Evolutionary conservation across 495 filamentous ascomycete species (phyloP).

Genomic region (Neurospora cerealis): DNA sequence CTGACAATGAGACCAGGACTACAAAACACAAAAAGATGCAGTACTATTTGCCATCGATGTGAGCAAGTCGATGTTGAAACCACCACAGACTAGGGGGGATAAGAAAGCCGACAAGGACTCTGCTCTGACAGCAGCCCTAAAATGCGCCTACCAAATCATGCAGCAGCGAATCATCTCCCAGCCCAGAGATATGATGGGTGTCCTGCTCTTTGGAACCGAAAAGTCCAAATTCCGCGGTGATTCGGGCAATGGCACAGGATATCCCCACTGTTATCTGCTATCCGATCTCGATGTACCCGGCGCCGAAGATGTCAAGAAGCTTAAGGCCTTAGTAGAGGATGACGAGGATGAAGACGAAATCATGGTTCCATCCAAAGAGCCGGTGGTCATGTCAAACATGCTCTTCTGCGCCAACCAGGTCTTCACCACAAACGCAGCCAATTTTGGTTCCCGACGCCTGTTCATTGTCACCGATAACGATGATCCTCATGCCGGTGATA

Average conservation of each 20-base stretch:
- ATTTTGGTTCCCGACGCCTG: slow-evolving; percentile 81
- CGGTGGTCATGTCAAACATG: slow-evolving; percentile 76
- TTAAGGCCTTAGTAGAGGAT: slow-evolving; percentile 64
- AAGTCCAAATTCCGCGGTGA: slow-evolving; percentile 73
- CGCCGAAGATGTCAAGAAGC: slow-evolving; percentile 71
- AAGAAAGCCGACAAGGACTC: slow-evolving; percentile 67
- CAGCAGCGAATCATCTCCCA: slow-evolving; percentile 96
- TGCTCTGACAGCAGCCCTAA: slow-evolving; percentile 71
- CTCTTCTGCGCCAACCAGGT: slow-evolving; percentile 94
- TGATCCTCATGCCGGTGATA: slow-evolving; percentile 67
- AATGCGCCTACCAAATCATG: slow-evolving; percentile 91
- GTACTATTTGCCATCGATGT: slow-evolving; percentile 93
- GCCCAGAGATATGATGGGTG: slow-evolving; percentile 94
- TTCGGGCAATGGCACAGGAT: slow-evolving; percentile 52
- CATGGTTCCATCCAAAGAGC: slow-evolving; percentile 57
- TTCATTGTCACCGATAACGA: slow-evolving; percentile 97
- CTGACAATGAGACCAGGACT: slow-evolving; percentile 46
- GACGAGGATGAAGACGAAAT: slow-evolving; percentile 60
- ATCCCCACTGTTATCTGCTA: slow-evolving; percentile 88
- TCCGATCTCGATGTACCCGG: slow-evolving; percentile 81
- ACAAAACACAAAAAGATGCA: slow-evolving; percentile 89
- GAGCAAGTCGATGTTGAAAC: slow-evolving; percentile 76
- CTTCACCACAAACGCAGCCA: slow-evolving; percentile 89
- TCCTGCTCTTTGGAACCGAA: slow-evolving; percentile 87
- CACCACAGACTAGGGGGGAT: slow-evolving; percentile 50